Base-by-base conservation (phyloP, 768 basidiomycete genomes). In the Serpula lacrymans region DNA sequence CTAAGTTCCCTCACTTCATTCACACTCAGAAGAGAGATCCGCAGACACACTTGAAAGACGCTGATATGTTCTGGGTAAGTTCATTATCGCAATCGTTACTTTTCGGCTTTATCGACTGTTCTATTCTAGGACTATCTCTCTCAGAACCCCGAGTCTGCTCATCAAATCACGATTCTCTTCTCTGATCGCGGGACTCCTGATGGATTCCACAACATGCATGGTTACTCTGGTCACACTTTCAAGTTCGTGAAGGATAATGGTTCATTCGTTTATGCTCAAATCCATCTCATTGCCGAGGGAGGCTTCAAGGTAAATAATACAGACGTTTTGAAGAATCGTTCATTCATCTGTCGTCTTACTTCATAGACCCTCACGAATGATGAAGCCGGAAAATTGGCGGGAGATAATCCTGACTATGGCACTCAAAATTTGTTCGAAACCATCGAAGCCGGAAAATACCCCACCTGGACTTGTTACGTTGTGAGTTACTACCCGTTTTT, bases 171-270 rank as follows among this genome's bases (percentile, higher is more conserved):
- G 77, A 94, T 94, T 61, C 75, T 90, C 44, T 84, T 96, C 71
- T 88, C 88, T n/a, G 94, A 97, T 65, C 88, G 94, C 54, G 85
- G 90, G 34, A 96, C 91, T 41, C 94, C 95, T 46, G 84, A 82
- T 64, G 92, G 80, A n/a, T 93, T 70, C 69, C 82, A 88, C 65
- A 70, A 82, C 46, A 72, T 81, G 80, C 89, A 97, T 65, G 94
- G 92, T 2, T 96, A 93, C 72, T 88, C 88, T 36, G 89, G 94
- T 12, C 91, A 96, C 74, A 84, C 93, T 23, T 89, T 74, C 74
- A 88, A 93, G 62, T 80, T 92, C 64, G 72, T 87, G 64, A 91
- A 92, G 67, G 78, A 71, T 1, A 82, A 93, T 37, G 91, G 90
- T 33, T 77, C 83, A 32, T 88, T 84, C 58, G 79, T 82, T 25